Percentiles rank a stretch among this genome's conserved stretches.
Conservation (phyloP, 495 filamentous ascomycete genomes). For the Daldinia caldariorum region DNA sequence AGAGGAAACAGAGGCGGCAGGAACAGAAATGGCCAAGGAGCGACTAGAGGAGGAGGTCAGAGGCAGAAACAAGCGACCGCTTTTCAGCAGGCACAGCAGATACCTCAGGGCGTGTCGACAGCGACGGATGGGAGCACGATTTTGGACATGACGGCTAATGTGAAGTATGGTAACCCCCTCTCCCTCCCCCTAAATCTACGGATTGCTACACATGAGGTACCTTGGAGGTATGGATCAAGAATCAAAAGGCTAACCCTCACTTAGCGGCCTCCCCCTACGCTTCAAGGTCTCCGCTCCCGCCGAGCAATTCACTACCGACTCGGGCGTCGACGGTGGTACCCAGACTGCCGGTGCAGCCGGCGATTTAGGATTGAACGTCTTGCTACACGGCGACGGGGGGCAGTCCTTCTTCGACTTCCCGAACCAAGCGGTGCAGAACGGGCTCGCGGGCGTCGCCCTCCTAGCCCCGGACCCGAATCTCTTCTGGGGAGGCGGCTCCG, state of each 20-base stretch:
- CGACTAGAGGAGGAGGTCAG: conserved; percentile 1
- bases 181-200: background rate
- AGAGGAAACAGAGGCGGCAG: conserved; percentile 24
- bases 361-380: conserved; percentile 56
- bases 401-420: conserved; percentile 67
- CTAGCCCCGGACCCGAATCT: conserved; percentile 60
- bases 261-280: conserved; percentile 56
- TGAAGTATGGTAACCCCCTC: conserved; percentile 53
- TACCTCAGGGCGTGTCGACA: conserved; percentile 48
- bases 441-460: conserved; percentile 58
- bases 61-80: conserved; percentile 39
- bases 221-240: too few species aligned
- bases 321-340: conserved; percentile 52
- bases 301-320: conserved; percentile 54
- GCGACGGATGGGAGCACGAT: conserved; percentile 61
- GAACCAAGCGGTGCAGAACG: conserved; percentile 59
- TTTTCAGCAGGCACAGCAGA: conserved; percentile 52
- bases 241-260: background rate
- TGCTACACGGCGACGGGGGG: conserved; percentile 64
- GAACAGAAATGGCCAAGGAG: conserved; percentile 10
- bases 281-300: conserved; percentile 60
- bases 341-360: conserved; percentile 46
- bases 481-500: conserved; percentile 62
- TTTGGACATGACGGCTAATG: conserved; percentile 56
- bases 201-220: too few species aligned